Percentiles rank a stretch among this genome's conserved stretches.
phyloP scores from a whole-genome alignment of 495 filamentous ascomycete genomes.

The Monascus purpureus region DNA sequence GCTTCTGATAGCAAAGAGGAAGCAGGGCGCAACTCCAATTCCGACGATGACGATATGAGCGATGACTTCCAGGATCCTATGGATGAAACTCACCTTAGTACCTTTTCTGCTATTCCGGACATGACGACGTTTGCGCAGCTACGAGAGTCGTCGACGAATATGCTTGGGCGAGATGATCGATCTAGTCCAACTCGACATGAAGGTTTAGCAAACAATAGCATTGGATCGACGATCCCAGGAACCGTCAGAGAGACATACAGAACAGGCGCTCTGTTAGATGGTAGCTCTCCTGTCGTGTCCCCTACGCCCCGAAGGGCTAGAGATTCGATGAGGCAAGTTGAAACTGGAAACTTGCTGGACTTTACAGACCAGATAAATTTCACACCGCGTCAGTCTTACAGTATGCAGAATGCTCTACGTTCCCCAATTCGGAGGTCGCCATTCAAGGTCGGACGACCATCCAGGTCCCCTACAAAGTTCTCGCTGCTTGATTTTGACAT shows the following conservation, averaged over 20 bases:
- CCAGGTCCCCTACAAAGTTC: slow-evolving; percentile 22
- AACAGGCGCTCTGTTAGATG: slow-evolving; percentile 19
- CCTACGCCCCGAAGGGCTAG: slow-evolving; percentile 51
- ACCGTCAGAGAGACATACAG: slow-evolving; percentile 17
- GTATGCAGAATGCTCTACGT: slow-evolving; percentile 22
- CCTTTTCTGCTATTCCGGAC: slow-evolving; percentile 76
- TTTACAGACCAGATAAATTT: slow-evolving; percentile 68
- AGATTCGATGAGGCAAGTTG: slow-evolving; percentile 24
- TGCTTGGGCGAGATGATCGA: slow-evolving; percentile 24
- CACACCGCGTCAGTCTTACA: slow-evolving; percentile 25
- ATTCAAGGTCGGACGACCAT: slow-evolving; percentile 16
- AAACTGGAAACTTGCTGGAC: slow-evolving; percentile 53
- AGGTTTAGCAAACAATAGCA: slow-evolving; percentile 8
- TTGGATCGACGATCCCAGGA: slow-evolving; percentile 22
- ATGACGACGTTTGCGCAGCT: slow-evolving; percentile 74
- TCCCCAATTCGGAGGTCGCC: slow-evolving; percentile 37
- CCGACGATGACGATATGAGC: slow-evolving; percentile 10
- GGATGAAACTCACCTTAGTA: slow-evolving; percentile 76
- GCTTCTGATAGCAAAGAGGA: slow-evolving; percentile 13
- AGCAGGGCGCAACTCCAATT: slow-evolving; percentile 7
- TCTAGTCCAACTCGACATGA: slow-evolving; percentile 10
- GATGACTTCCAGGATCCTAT: slow-evolving; percentile 25
- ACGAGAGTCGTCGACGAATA: slow-evolving; percentile 41
- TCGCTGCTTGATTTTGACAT: slow-evolving; percentile 85
- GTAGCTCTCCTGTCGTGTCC: slow-evolving; percentile 30